Evolutionary conservation across 495 filamentous ascomycete species (phyloP), one percentile per base, ranked within the genome.

Genomic region (Penicillium antarcticum): DNA sequence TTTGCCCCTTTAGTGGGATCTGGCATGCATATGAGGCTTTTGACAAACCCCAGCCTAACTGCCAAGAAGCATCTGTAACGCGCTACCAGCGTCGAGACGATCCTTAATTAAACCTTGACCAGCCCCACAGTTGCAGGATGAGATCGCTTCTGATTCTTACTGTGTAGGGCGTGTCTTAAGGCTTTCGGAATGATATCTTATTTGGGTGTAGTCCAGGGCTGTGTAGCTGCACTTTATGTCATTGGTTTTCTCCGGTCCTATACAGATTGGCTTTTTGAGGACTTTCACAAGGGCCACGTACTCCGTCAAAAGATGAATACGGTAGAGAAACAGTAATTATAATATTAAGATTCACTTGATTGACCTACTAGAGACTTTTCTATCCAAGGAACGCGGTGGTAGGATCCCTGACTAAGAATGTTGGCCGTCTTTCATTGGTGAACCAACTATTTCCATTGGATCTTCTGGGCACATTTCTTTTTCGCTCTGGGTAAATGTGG

Each of bases 71-170:
- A 49, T 43, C 54, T 63, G 60, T 63, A 61, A 66, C 66, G 44
- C 67, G 55, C 68, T 71, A 70, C 62, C 40, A 55, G 50, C 40
- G 57, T 65, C 42, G 57, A 60, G 70, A 63, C 57, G 61, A 70
- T 70, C 71, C 71, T 71, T 74, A 71, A 74, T 74, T 43, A 72
- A 72, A 74, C 71, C 68, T 71, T 72, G 63, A 62, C 56, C 45
- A 21, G 67, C 57, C 58, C 69, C 69, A 72, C 65, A 44, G 51
- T 57, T 60, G 56, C 56, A 60, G 60, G 52, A 47, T 60, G 31
- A 56, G 52, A 56, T 61, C 61, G 58, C 47, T 43, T 48, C 35
- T 34, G 35, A 45, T 14, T 41, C 19, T 40, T 18, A 34, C 14
- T 26, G 21, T 34, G 21, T 17, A 19, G 14, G 21, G 12, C 23